phyloP scores from a whole-genome alignment of 129 eudicot genomes.

The Flaveria sonorensis region DNA sequence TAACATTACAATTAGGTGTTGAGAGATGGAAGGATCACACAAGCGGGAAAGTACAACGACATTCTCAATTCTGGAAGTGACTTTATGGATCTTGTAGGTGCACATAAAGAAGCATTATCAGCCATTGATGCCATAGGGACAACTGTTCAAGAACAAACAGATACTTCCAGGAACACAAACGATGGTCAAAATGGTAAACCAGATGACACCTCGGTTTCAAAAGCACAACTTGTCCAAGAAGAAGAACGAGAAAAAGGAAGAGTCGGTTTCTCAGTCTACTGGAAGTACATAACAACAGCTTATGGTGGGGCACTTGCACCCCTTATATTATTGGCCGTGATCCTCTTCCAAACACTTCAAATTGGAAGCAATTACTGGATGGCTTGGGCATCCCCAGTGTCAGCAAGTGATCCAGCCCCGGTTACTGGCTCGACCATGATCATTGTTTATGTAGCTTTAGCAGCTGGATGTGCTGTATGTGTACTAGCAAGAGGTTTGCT shows the following conservation, averaged over 20 bases:
- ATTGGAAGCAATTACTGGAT: conserved; percentile 94
- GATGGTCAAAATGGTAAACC: conserved; percentile 23
- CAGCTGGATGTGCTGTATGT: conserved; percentile 74
- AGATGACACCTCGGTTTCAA: conserved; percentile 19
- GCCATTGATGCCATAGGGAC: conserved; percentile 26
- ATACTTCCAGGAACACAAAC: conserved; percentile 8
- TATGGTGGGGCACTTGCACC: conserved; percentile 53
- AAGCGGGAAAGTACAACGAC: conserved; percentile 40
- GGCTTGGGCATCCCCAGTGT: conserved; percentile 95
- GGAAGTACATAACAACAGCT: conserved; percentile 50
- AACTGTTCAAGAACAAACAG: background rate
- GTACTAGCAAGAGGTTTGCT: conserved; percentile 58
- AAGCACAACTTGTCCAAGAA: conserved; percentile 44
- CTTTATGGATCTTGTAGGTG: conserved; percentile 39
- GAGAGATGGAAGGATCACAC: conserved; percentile 41
- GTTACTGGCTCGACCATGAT: conserved; percentile 60
- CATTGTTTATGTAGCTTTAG: conserved; percentile 68
- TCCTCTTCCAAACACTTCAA: conserved; percentile 52
- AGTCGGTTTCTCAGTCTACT: conserved; percentile 45
- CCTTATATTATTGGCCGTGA: conserved; percentile 40
- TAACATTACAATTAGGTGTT: conserved; percentile 27
- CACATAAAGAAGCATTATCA: conserved; percentile 44
- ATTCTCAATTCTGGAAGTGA: conserved; percentile 32
- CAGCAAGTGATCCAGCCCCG: conserved; percentile 53
- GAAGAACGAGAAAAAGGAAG: conserved; percentile 43